These are phyloP conservation scores for Astrothelium macrocarpum DNA, from an alignment of 495 filamentous ascomycete species.

Conservation along the genomic window DNA sequence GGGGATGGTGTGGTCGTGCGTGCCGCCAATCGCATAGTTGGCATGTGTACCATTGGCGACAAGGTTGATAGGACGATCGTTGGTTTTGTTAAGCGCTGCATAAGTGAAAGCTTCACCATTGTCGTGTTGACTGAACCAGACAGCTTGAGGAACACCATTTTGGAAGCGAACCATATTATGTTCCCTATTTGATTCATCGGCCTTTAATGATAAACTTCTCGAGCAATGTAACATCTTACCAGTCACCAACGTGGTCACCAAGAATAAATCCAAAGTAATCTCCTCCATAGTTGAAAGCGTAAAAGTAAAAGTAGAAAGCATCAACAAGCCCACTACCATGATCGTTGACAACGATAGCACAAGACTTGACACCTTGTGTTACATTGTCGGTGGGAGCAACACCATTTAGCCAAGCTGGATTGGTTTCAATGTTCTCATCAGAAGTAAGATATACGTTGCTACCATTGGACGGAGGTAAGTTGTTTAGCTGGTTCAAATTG, in stretches of 20 bases:
- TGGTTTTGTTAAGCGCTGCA: conserved; percentile 39
- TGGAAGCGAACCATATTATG: conserved; percentile 61
- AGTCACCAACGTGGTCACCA: conserved; percentile 57
- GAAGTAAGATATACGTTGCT: conserved; percentile 50
- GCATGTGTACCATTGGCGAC: conserved; percentile 25
- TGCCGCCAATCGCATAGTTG: conserved; percentile 24
- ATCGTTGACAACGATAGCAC: conserved; percentile 47
- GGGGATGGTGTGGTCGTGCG: conserved; percentile 54
- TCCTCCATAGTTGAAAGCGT: conserved; percentile 47
- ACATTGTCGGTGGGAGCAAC: conserved; percentile 36
- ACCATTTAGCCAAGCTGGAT: conserved; percentile 44
- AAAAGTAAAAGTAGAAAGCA: conserved; percentile 64
- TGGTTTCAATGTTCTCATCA: conserved; percentile 43
- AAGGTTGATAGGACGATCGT: conserved; percentile 7
- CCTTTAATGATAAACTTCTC: not conserved
- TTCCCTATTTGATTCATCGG: conserved; percentile 33
- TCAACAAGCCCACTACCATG: conserved; percentile 46
- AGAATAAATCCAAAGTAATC: conserved; percentile 26
- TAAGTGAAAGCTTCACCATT: conserved; percentile 57
- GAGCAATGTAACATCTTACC: conserved; percentile 30
- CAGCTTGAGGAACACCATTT: conserved; percentile 44
- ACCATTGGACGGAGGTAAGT: conserved; percentile 30
- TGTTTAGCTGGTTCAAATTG: conserved; percentile 35
- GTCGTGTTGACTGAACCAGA: conserved; percentile 58
- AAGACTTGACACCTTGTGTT: conserved; percentile 38